Percentiles rank a stretch among this genome's conserved stretches.
Evolutionary conservation across 2,329 filamentous ascomycete genomes (phyloP).

Genomic region (Penicillium hordei): DNA sequence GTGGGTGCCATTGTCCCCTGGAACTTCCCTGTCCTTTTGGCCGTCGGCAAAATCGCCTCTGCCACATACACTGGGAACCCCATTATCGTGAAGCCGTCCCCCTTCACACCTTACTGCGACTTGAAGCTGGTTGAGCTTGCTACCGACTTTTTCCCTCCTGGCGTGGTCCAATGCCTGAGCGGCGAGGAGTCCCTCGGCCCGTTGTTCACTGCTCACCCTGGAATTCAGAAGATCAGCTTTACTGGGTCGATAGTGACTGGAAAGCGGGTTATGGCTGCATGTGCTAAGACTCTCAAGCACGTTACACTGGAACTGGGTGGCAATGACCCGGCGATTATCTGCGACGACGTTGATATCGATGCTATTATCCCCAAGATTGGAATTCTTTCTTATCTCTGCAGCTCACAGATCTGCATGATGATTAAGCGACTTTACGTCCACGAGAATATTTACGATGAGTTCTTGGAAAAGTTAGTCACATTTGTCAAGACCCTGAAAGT

Average conservation of each 20-base stretch:
- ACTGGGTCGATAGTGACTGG: conserved; percentile 57
- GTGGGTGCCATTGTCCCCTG: conserved; percentile 59
- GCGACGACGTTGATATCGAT: conserved; percentile 53
- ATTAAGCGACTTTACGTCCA: conserved; percentile 63
- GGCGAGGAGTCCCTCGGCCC: conserved; percentile 57
- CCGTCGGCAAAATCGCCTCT: conserved; percentile 52
- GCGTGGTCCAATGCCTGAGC: conserved; percentile 58
- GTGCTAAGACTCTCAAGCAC: conserved; percentile 54
- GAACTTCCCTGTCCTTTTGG: conserved; percentile 52
- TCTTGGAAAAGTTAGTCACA: conserved; percentile 50
- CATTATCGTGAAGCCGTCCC: conserved; percentile 57
- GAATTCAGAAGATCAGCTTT: conserved; percentile 59
- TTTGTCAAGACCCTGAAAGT: conserved; percentile 46
- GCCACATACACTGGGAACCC: conserved; percentile 54
- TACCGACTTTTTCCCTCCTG: conserved; percentile 52
- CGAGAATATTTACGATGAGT: conserved; percentile 58
- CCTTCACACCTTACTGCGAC: conserved; percentile 54
- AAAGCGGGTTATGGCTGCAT: conserved; percentile 52
- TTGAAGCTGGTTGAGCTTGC: conserved; percentile 56
- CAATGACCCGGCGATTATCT: conserved; percentile 57
- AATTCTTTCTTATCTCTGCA: conserved; percentile 52
- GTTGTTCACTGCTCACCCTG: conserved; percentile 54
- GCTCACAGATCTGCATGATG: conserved; percentile 57
- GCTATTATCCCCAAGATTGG: conserved; percentile 49
- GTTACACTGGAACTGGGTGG: conserved; percentile 57